Evolutionary conservation across 2,329 filamentous ascomycete species (phyloP).

Genomic region (Trichoderma koningiopsis): DNA sequence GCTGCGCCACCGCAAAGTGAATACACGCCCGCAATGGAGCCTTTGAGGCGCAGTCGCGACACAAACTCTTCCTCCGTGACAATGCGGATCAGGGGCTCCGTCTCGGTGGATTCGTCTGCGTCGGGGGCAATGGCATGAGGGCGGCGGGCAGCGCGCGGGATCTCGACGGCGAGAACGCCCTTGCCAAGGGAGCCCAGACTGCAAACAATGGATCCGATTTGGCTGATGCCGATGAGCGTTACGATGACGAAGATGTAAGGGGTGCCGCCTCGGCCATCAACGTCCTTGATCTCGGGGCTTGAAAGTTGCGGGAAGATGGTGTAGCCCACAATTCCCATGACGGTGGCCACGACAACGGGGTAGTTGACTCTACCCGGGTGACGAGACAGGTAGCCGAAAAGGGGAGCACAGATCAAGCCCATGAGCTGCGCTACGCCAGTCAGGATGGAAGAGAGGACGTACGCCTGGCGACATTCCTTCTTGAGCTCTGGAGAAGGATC

Average conservation of each 20-base stretch:
- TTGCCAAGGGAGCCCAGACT: constrained; percentile 85
- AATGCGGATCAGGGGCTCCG: constrained; percentile 44
- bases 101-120: constrained; percentile 46
- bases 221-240: constrained; percentile 81
- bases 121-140: constrained; percentile 38
- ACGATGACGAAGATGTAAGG: constrained; percentile 74
- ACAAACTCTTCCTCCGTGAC: constrained; percentile 38
- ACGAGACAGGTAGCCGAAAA: constrained; percentile 85
- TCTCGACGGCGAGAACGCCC: constrained; percentile 66
- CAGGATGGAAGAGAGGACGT: constrained; percentile 82
- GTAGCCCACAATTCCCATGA: constrained; percentile 79
- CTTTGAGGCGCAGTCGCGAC: constrained; percentile 70
- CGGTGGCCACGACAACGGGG: constrained; percentile 71
- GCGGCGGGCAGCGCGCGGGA: constrained; percentile 34
- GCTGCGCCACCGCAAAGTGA: constrained; percentile 87
- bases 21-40: constrained; percentile 92
- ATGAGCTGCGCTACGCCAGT: constrained; percentile 87
- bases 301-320: constrained; percentile 71
- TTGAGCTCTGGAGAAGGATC: constrained; percentile 75
- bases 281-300: constrained; percentile 72
- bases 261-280: constrained; percentile 66
- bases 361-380: constrained; percentile 67
- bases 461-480: constrained; percentile 80
- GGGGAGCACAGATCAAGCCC: constrained; percentile 79
- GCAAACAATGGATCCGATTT: constrained; percentile 96